A percentile compares a stretch with the other conserved stretches of the same genome.
phyloP scores from a whole-genome alignment of 1,284 basidiomycete species.

The Fistulina hepatica region DNA sequence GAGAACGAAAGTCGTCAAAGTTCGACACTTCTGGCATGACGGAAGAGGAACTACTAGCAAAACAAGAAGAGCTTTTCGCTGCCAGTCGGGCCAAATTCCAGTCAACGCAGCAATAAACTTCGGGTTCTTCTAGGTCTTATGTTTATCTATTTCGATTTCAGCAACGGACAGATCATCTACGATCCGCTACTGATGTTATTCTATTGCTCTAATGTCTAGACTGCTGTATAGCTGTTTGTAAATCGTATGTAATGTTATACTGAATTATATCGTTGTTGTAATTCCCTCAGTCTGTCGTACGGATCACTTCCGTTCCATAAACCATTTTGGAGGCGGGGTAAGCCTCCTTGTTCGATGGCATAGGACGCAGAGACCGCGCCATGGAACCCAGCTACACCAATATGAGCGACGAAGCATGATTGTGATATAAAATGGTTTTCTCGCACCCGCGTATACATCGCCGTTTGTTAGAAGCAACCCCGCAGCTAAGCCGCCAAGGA shows the following conservation, averaged over 20 bases:
- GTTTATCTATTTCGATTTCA: not conserved
- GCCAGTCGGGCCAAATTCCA: constrained; percentile 71
- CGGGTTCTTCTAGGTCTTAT: not conserved
- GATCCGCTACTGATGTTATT: constrained; percentile 7
- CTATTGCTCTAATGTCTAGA: constrained; percentile 21
- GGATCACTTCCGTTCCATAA: constrained; percentile 68
- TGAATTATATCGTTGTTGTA: constrained; percentile 26
- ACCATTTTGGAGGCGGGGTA: constrained; percentile 37
- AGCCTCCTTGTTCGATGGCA: constrained; percentile 71
- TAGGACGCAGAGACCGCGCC: constrained; percentile 76
- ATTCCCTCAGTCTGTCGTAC: constrained; percentile 38
- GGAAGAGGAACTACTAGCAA: constrained; percentile 78
- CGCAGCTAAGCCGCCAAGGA: constrained; percentile 75
- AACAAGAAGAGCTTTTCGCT: constrained; percentile 89
- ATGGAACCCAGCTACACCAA: constrained; percentile 50
- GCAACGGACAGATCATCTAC: constrained; percentile 2
- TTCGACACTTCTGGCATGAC: constrained; percentile 86
- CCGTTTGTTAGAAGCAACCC: constrained; percentile 49
- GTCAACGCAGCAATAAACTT: constrained; percentile 34
- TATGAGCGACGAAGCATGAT: constrained; percentile 1
- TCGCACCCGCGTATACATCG: constrained; percentile 55
- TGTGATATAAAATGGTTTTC: too few relatives aligned
- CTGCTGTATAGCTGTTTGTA: constrained; percentile 19
- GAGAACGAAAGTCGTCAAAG: constrained; percentile 83
- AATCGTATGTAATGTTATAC: constrained; percentile 23